Evolutionary conservation across 176 grass and related monocot species (phyloP), one percentile per base, ranked within the genome.

Genomic region (Oryza meyeriana): DNA sequence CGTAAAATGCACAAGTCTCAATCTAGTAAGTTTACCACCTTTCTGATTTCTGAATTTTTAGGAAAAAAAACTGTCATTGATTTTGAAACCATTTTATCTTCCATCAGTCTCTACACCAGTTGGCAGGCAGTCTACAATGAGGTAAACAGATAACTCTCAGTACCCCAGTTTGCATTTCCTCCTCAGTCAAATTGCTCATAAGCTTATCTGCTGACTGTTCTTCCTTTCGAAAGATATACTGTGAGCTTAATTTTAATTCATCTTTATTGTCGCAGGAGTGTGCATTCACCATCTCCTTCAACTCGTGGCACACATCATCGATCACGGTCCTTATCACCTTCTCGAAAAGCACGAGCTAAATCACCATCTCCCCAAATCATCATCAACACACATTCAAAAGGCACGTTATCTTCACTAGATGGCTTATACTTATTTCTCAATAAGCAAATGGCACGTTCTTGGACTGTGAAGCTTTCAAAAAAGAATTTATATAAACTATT

Each of bases 301-400:
- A 63, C 71, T 68, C 75, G 34, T n/a, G 81, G 64, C 34, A 50
- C 80, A 39, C 83, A 81, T 44, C 88, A 86, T 59, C 87, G 84
- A 28, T 85, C 84, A 36, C 83, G 77, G 24, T 89, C 86, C 10
- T 44, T 93, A 40, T 97, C 94, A 36, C 94, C 91, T 45, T 93
- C 91, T 87, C 83, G 82, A 76, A 97, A 87, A 81, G 64, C 63
- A 44, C 83, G 22, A 24, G 55, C 69, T 64, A 87, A 85, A 83
- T 91, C 86, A 20, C 84, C 88, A 62, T 88, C 77, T 25, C 84
- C 86, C 10, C 72, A 24, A 85, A 74, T 76, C 1, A 28, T 76
- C 1, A 28, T 84, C 39, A 87, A 78, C 69, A 64, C 73, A 22
- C 76, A 77, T 67, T 68, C 66, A 8, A 91, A 79, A 91, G 86